A percentile compares a stretch with the other conserved stretches of the same genome.
Evolutionary conservation across 306 rosid species (phyloP).

Genomic region (Gynostemma pentaphyllum): DNA sequence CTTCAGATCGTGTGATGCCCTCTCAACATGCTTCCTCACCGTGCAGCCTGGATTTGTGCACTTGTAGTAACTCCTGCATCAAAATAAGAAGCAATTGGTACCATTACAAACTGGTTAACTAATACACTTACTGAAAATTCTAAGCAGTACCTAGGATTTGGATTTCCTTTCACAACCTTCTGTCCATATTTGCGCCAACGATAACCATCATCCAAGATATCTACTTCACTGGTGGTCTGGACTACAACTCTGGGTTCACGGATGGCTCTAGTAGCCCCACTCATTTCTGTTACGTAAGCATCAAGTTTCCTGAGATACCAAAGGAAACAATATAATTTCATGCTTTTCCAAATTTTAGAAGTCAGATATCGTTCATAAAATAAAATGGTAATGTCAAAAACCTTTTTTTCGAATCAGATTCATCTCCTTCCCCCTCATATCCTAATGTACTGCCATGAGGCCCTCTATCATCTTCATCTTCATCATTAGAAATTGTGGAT

Average conservation of each 20-base stretch:
- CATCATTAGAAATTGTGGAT: slow-evolving; percentile 72
- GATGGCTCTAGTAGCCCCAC: slow-evolving; percentile 95
- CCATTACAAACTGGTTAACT: neutral
- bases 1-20: slow-evolving; percentile 88
- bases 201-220: slow-evolving; percentile 91
- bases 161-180: slow-evolving; percentile 96
- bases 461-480: slow-evolving; percentile 81
- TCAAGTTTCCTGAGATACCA: slow-evolving; percentile 68
- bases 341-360: slow-evolving; percentile 6
- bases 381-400: slow-evolving; percentile 18
- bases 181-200: slow-evolving; percentile 98
- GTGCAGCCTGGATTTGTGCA: slow-evolving; percentile 90
- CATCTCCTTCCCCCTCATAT: slow-evolving; percentile 84
- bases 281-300: slow-evolving; percentile 71
- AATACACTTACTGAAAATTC: neutral
- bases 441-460: slow-evolving; percentile 90
- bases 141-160: slow-evolving; percentile 81
- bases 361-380: slow-evolving; percentile 17
- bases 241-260: slow-evolving; percentile 98
- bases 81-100: slow-evolving; percentile 12
- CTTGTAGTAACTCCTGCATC: slow-evolving; percentile 95
- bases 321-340: slow-evolving; percentile 9
- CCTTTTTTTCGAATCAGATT: slow-evolving; percentile 93
- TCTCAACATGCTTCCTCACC: slow-evolving; percentile 93
- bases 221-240: slow-evolving; percentile 96